Conservation (phyloP, 768 basidiomycete genomes). For the Leccinum broughii region DNA sequence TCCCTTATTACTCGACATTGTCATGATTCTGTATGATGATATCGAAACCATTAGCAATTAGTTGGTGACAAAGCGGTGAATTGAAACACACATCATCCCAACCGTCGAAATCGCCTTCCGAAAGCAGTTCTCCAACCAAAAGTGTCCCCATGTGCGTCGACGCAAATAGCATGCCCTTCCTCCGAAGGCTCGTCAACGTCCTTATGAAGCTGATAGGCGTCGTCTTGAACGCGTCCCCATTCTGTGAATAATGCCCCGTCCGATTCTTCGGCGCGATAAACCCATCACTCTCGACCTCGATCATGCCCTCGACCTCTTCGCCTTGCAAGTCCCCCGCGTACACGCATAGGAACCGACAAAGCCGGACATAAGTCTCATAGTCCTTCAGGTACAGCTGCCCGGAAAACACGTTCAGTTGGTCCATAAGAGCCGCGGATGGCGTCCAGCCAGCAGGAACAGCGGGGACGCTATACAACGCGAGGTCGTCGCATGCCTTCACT, state of each 20-base stretch:
- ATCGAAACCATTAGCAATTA: too few species aligned
- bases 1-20: neutral
- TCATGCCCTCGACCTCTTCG: neutral
- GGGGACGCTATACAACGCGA: neutral
- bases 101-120: neutral
- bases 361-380: neutral
- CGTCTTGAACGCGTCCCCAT: constrained; percentile 36
- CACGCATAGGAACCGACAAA: neutral
- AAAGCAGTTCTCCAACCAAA: neutral
- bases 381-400: neutral
- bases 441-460: neutral
- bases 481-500: neutral
- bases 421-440: neutral
- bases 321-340: constrained; percentile 7
- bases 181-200: neutral
- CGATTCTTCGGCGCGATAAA: constrained; percentile 17
- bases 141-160: neutral
- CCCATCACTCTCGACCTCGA: constrained; percentile 12
- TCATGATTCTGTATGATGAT: too few species aligned
- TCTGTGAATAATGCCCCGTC: neutral
- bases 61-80: too few species aligned
- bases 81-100: neutral
- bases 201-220: constrained; percentile 22
- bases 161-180: neutral
- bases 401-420: neutral